phyloP scores from a whole-genome alignment of 495 filamentous ascomycete species.

The Lentithecium fluviatile region DNA sequence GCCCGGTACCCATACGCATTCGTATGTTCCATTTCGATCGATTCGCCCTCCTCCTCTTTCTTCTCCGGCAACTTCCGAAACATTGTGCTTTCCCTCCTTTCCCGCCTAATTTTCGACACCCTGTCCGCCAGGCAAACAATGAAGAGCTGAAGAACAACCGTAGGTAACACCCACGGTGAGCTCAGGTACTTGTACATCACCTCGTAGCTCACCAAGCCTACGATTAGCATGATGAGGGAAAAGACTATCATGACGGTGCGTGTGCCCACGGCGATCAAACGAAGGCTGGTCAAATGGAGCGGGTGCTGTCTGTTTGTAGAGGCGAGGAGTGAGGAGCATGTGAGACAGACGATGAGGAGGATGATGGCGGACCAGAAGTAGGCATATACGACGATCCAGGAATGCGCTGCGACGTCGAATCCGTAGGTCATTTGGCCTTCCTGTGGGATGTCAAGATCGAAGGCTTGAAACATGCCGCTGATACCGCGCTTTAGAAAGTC shows the following conservation, averaged over 20 bases:
- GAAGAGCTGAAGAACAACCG: constrained; percentile 8
- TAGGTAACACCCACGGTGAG: constrained; percentile 10
- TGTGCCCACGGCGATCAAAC: not conserved
- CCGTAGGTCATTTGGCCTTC: constrained; percentile 3
- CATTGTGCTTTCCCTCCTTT: constrained; percentile 1
- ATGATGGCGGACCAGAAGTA: constrained; percentile 20
- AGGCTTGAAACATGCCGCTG: not conserved
- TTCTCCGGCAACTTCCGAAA: not conserved
- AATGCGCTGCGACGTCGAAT: not conserved
- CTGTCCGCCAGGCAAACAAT: constrained; percentile 15
- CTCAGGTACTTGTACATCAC: constrained; percentile 6
- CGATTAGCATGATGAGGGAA: not conserved
- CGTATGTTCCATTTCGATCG: no score
- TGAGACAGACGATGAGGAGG: constrained; percentile 13
- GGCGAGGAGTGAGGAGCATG: constrained; percentile 15
- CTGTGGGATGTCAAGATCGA: constrained; percentile 3
- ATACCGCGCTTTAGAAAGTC: not conserved
- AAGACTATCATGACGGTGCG: not conserved
- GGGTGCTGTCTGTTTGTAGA: not conserved
- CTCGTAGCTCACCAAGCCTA: not conserved
- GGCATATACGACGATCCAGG: constrained; percentile 19
- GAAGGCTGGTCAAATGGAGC: not conserved
- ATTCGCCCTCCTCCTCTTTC: not conserved
- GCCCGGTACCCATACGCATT: no score
- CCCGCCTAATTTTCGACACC: not conserved